These are phyloP conservation scores for Rhizopogon vinicolor DNA, from an alignment of 768 basidiomycete genomes.

Conservation along the genomic window DNA sequence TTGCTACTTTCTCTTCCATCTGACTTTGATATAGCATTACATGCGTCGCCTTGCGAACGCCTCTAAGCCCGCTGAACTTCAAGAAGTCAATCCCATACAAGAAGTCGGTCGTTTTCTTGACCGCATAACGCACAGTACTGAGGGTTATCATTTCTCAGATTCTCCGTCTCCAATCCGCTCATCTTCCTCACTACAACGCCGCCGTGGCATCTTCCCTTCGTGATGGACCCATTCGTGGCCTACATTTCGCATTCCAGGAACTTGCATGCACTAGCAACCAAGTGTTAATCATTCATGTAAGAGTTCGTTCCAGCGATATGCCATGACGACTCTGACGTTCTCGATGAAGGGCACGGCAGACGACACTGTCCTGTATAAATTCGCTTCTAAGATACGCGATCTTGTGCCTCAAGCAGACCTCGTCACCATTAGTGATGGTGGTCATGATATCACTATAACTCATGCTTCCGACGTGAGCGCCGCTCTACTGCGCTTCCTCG, in stretches of 20 bases:
- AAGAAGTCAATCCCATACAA: constrained; percentile 30
- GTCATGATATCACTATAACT: constrained; percentile 28
- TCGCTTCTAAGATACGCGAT: constrained; percentile 23
- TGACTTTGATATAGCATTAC: constrained; percentile 36
- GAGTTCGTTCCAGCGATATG: constrained; percentile 8
- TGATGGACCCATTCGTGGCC: constrained; percentile 67
- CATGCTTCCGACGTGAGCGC: constrained; percentile 26
- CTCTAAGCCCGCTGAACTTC: constrained; percentile 15
- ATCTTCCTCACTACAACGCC: constrained; percentile 68
- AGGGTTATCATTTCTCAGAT: constrained; percentile 36
- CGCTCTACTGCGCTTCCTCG: constrained; percentile 23
- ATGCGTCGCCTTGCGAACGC: constrained; percentile 45
- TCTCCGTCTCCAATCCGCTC: constrained; percentile 73
- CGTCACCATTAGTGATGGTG: constrained; percentile 23
- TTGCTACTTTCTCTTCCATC: not conserved
- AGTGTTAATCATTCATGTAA: constrained; percentile 63
- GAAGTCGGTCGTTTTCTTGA: constrained; percentile 30
- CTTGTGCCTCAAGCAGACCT: constrained; percentile 25
- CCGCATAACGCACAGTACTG: not conserved
- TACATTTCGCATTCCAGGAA: constrained; percentile 46
- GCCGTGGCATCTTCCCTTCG: constrained; percentile 75
- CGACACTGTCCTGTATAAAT: constrained; percentile 28
- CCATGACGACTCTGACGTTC: not conserved
- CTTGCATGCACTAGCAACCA: constrained; percentile 42
- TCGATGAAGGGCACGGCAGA: constrained; percentile 26